Conservation (phyloP, 2,329 filamentous ascomycete species). For the Huntiella savannae region DNA sequence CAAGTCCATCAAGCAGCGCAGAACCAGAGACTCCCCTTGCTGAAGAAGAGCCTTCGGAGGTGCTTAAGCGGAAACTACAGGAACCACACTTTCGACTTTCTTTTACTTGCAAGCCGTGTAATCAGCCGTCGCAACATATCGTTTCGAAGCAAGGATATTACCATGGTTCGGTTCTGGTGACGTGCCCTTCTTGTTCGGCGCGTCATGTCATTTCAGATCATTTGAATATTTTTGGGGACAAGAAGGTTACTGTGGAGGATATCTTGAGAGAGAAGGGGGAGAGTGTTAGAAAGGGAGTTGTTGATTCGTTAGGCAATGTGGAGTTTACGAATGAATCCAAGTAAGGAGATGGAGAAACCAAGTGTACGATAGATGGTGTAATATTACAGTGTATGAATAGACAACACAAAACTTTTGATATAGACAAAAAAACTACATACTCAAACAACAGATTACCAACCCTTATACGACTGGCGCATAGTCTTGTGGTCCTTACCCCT, state of each 20-base stretch:
- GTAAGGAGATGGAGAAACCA: not conserved
- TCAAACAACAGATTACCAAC: conserved; percentile 17
- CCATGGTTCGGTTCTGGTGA: conserved; percentile 70
- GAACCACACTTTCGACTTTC: conserved; percentile 66
- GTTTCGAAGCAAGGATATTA: conserved; percentile 94
- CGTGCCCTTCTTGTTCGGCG: conserved; percentile 70
- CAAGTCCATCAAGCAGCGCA: not conserved
- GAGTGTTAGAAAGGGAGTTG: conserved; percentile 49
- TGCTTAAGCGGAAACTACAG: conserved; percentile 17
- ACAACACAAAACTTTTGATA: not conserved
- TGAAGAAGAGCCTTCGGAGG: conserved; percentile 14
- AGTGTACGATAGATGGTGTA: conserved; percentile 3
- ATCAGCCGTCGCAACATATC: conserved; percentile 58
- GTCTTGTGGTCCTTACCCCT: conserved; percentile 55
- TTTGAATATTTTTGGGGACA: conserved; percentile 57
- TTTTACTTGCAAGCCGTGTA: conserved; percentile 85
- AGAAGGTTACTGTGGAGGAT: conserved; percentile 53
- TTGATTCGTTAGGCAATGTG: conserved; percentile 64
- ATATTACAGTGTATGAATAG: not conserved
- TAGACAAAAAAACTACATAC: conserved; percentile 15
- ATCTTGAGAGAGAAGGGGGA: conserved; percentile 58
- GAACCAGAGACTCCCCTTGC: conserved; percentile 8
- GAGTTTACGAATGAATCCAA: conserved; percentile 56
- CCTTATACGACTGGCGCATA: conserved; percentile 50
- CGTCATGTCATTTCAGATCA: conserved; percentile 87